Evolutionary conservation across 1,284 basidiomycete genomes (phyloP), one percentile per base, ranked within the genome.

Genomic region (Afroboletus lepidellus): DNA sequence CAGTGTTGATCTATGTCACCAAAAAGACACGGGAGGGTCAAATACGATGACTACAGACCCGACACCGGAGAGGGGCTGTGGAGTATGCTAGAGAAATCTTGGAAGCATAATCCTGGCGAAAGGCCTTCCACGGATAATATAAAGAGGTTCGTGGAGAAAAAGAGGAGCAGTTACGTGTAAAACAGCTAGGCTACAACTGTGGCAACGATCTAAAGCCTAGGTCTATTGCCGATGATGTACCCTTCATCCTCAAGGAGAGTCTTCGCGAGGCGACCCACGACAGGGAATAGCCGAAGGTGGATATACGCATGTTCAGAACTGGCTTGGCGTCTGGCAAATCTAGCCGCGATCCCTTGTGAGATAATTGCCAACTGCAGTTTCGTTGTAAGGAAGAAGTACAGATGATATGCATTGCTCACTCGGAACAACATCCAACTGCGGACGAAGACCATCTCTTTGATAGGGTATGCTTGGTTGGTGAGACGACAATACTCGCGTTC

Each of bases 301-400:
- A 79, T 60, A 36, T 76, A 72, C 2, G 92, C 92, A 34, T 76
- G 73, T 56, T 92, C 93, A 0, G 89, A 92, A 62, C 86, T 92
- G 0, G 94, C 94, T 72, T 96, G 94, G 8, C 91, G 83, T 42
- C 85, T 78, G 0, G 92, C 90, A 46, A 82, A 83, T 15, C 96
- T 82, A 5, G 96, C 95, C 1, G 94, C 92, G 55, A 98, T 96
- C 3, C 95, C 95, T 72, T 98, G 95, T 1, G 83, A 76, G 60
- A 98, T 98, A 55, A 98, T 83, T 0, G 92, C 82, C 34, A 92
- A 72, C 87, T 94, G 57, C 46, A 57, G 42, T 39, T 41, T 45
- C 33, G 42, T 48, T 30, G 39, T 39, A 34, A 42, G 20, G 21
- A 39, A 18, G 48, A 34, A 46, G 42, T 3, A 23, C 46, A n/a